A percentile compares a stretch with the other conserved stretches of the same genome.
Evolutionary conservation across 169 alveolate genomes (phyloP).

Genomic region (Plasmodium vinckei): DNA sequence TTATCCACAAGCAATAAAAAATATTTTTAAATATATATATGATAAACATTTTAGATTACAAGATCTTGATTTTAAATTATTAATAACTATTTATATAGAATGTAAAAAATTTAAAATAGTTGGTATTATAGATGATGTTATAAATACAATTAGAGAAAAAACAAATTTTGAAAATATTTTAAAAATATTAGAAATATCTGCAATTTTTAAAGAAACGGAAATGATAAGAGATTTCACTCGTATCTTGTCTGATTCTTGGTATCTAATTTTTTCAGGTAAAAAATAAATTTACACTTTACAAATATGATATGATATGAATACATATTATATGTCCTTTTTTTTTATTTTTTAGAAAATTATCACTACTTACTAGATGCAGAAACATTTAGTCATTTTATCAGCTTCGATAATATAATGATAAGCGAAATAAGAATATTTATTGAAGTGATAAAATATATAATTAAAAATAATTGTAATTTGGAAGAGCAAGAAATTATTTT

Average conservation of each 20-base stretch:
- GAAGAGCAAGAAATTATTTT: conserved; percentile 32
- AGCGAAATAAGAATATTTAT: conserved; percentile 66
- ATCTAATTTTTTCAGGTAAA: conserved; percentile 28
- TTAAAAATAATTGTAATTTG: conserved; percentile 45
- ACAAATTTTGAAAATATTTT: conserved; percentile 56
- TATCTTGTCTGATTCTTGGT: conserved; percentile 49
- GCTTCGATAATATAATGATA: conserved; percentile 47
- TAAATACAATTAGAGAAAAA: conserved; percentile 31
- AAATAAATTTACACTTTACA: neutral
- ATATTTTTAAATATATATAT: conserved; percentile 52
- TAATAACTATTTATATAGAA: conserved; percentile 55
- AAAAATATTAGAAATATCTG: conserved; percentile 19
- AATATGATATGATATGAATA: neutral
- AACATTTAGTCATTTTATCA: conserved; percentile 23
- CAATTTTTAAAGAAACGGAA: conserved; percentile 24
- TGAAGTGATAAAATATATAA: conserved; percentile 53
- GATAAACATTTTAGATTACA: conserved; percentile 38
- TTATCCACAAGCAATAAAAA: conserved; percentile 67
- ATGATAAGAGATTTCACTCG: conserved; percentile 45
- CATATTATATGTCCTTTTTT: neutral
- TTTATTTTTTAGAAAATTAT: conserved; percentile 13
- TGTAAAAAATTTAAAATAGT: conserved; percentile 53
- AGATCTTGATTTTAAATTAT: conserved; percentile 55
- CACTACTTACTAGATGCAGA: conserved; percentile 52
- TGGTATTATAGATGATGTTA: conserved; percentile 47